phyloP scores from a whole-genome alignment of 2,329 filamentous ascomycete species.

The Pseudomassariella vexata region DNA sequence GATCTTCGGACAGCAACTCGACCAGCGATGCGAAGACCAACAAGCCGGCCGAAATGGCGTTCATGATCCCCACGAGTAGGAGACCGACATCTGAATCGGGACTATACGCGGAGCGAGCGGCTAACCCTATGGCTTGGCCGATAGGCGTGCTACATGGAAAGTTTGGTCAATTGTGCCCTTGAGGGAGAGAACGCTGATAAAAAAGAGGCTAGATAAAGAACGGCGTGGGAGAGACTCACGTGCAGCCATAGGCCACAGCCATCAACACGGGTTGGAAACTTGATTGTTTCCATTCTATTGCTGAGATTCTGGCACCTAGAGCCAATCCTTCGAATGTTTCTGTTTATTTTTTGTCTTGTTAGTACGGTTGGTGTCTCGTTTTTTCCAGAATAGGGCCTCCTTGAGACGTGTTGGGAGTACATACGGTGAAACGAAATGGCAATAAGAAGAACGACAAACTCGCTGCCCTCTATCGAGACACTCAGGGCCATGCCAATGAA shows the following conservation, averaged over 20 bases:
- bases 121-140: conserved; percentile 67
- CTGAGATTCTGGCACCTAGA: conserved; percentile 58
- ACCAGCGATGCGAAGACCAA: conserved; percentile 67
- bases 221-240: conserved; percentile 29
- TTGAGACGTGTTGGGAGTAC: too few relatives aligned
- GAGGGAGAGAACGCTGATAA: too few relatives aligned
- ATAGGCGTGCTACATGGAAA: conserved; percentile 54
- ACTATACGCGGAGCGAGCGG: conserved; percentile 64
- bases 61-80: conserved; percentile 68
- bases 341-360: conserved; percentile 11
- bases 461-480: conserved; percentile 39
- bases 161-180: too few relatives aligned
- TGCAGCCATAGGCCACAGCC: conserved; percentile 51
- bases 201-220: too few relatives aligned
- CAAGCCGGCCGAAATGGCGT: conserved; percentile 67
- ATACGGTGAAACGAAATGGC: conserved; percentile 46
- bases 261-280: conserved; percentile 49
- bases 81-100: conserved; percentile 60
- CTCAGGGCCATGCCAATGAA: conserved; percentile 54
- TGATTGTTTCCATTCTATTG: conserved; percentile 36
- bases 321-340: conserved; percentile 52
- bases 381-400: too few relatives aligned
- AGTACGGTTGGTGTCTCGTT: too few relatives aligned
- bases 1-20: conserved; percentile 67
- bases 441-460: conserved; percentile 47